phyloP scores from a whole-genome alignment of 202 grass and related monocot species.

The Tripidium arundinaceum region DNA sequence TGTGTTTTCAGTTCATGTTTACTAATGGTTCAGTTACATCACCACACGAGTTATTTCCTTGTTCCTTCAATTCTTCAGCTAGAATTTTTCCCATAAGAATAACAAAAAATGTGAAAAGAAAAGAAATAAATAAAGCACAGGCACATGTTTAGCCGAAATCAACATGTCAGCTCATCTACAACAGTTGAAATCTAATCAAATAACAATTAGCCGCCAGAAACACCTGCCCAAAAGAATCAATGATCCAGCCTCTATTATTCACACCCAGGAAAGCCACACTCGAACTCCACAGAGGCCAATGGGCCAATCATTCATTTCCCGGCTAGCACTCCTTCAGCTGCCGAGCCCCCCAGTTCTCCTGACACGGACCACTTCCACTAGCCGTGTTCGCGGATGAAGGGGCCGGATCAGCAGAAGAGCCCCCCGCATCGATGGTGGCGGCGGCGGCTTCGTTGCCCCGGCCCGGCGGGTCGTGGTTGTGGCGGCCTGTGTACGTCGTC shows the following conservation, averaged over 20 bases:
- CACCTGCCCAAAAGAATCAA: conserved; percentile 36
- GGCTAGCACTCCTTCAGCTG: conserved; percentile 36
- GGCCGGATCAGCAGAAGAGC: background rate
- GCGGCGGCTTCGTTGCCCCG: background rate
- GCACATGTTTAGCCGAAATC: background rate
- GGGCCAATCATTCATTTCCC: background rate
- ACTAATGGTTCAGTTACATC: background rate
- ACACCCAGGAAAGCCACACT: conserved; percentile 28
- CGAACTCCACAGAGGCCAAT: background rate
- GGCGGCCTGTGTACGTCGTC: conserved; percentile 79
- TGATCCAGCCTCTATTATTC: conserved; percentile 44
- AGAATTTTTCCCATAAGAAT: background rate
- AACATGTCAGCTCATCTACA: conserved; percentile 21
- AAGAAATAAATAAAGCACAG: background rate
- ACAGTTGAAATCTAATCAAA: conserved; percentile 16
- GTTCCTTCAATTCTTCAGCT: background rate
- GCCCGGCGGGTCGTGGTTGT: conserved; percentile 51
- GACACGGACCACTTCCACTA: background rate
- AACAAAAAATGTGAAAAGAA: background rate
- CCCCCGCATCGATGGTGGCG: background rate
- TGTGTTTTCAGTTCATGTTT: background rate
- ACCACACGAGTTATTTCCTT: background rate
- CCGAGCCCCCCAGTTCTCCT: conserved; percentile 5
- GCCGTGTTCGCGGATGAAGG: background rate
- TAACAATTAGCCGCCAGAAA: conserved; percentile 36